Conservation (phyloP, 2,329 filamentous ascomycete genomes). For the Rutstroemia sp. region DNA sequence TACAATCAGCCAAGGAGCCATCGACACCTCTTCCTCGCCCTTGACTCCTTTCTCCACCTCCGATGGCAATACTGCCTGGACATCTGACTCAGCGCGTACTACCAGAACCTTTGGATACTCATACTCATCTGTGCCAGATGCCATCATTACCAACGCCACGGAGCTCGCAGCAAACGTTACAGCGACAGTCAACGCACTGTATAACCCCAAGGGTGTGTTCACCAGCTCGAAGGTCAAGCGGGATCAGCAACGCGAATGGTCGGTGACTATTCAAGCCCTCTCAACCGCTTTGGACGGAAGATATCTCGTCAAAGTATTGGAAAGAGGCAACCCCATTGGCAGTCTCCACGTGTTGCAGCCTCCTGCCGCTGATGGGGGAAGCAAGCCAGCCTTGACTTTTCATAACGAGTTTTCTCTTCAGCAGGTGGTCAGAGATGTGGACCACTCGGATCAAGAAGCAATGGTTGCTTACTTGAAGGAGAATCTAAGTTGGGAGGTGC, state of each 20-base stretch:
- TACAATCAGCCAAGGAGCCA: constrained; percentile 17
- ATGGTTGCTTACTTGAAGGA: constrained; percentile 17
- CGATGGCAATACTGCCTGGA: constrained; percentile 24
- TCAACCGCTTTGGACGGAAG: neutral
- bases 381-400: constrained; percentile 14
- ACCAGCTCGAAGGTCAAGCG: neutral
- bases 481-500: constrained; percentile 22
- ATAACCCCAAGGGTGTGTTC: constrained; percentile 21
- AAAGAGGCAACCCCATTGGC: neutral
- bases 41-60: constrained; percentile 20
- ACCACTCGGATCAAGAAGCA: constrained; percentile 9
- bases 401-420: constrained; percentile 20
- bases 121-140: constrained; percentile 32
- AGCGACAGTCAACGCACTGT: constrained; percentile 50
- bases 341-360: neutral
- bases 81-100: constrained; percentile 12
- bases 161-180: constrained; percentile 54
- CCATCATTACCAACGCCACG: constrained; percentile 40
- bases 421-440: constrained; percentile 5
- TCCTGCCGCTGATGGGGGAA: neutral
- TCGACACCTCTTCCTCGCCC: constrained; percentile 23
- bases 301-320: neutral
- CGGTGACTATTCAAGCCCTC: neutral
- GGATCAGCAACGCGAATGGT: constrained; percentile 16
- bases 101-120: constrained; percentile 21